Percentiles rank a stretch among this genome's conserved stretches.
Evolutionary conservation across 306 rosid genomes (phyloP).

Genomic region (Mucuna pruriens): DNA sequence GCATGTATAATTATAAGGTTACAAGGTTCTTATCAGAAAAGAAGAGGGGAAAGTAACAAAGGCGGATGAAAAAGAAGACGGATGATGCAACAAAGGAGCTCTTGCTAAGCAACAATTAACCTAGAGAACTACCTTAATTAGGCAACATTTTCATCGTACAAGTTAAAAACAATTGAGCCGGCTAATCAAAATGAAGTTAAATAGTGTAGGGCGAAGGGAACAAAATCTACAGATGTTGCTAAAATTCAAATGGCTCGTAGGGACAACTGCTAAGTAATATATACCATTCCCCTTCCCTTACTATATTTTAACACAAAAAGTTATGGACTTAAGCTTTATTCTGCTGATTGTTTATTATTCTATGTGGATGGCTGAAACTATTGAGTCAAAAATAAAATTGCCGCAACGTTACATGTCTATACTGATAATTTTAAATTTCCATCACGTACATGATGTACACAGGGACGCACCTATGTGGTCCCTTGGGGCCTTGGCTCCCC

Average conservation of each 20-base stretch:
- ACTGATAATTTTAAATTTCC: background rate
- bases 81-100: slow-evolving; percentile 7
- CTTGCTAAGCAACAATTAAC: background rate
- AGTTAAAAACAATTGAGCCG: slow-evolving; percentile 11
- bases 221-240: slow-evolving; percentile 25
- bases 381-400: background rate
- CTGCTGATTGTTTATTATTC: background rate
- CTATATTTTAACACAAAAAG: background rate
- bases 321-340: background rate
- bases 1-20: slow-evolving; percentile 16
- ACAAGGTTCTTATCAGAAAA: slow-evolving; percentile 27
- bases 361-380: background rate
- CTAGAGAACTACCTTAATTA: slow-evolving; percentile 3
- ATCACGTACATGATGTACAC: no score
- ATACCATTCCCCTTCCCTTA: background rate
- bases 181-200: slow-evolving; percentile 37
- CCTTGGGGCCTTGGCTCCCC: no score
- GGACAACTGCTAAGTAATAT: slow-evolving; percentile 32
- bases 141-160: slow-evolving; percentile 11
- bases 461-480: no score
- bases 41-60: background rate
- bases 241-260: slow-evolving; percentile 20
- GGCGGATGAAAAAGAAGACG: slow-evolving; percentile 2
- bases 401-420: background rate
- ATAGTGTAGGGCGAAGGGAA: slow-evolving; percentile 7